Percentiles rank a stretch among this genome's conserved stretches.
Conservation (phyloP, 495 filamentous ascomycete genomes). For the Immersiella caudata region DNA sequence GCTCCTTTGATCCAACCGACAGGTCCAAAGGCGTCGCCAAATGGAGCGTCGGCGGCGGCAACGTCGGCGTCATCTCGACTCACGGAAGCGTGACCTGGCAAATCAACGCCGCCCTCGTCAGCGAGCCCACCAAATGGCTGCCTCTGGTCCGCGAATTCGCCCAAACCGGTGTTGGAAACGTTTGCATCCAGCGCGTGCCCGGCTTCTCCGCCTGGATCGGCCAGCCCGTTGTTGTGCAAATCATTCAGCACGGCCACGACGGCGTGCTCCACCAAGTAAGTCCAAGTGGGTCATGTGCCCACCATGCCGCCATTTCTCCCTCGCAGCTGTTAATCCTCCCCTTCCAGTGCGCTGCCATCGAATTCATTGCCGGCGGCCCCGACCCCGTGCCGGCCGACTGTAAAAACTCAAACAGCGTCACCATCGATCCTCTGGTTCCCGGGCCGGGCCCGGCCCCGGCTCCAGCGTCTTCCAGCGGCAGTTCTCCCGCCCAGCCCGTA, state of each 20-base stretch:
- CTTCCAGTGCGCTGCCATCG: conserved; percentile 29
- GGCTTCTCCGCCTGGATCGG: conserved; percentile 29
- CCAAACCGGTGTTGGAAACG: conserved; percentile 30
- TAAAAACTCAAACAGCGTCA: conserved; percentile 25
- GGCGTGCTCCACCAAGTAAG: conserved; percentile 35
- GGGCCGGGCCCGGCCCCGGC: neutral
- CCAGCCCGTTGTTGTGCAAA: conserved; percentile 27
- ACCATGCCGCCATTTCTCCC: too few relatives aligned
- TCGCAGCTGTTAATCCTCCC: too few relatives aligned
- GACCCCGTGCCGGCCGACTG: conserved; percentile 23
- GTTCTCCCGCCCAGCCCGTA: neutral
- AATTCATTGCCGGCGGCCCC: conserved; percentile 27
- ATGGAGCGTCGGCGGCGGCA: conserved; percentile 29
- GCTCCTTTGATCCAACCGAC: conserved; percentile 23
- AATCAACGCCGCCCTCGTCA: conserved; percentile 29
- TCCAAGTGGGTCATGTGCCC: conserved; percentile 7
- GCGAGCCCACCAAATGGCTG: conserved; percentile 26
- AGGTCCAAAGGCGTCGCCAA: conserved; percentile 24
- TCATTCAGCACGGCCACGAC: conserved; percentile 33
- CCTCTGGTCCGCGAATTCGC: conserved; percentile 22
- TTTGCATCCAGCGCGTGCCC: conserved; percentile 27
- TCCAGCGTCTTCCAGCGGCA: neutral
- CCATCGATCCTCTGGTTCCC: conserved; percentile 4
- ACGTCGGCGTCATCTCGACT: conserved; percentile 28
- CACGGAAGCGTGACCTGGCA: conserved; percentile 29